Conservation (phyloP, 2,329 filamentous ascomycete genomes). For the Dothideomycetes sp. region DNA sequence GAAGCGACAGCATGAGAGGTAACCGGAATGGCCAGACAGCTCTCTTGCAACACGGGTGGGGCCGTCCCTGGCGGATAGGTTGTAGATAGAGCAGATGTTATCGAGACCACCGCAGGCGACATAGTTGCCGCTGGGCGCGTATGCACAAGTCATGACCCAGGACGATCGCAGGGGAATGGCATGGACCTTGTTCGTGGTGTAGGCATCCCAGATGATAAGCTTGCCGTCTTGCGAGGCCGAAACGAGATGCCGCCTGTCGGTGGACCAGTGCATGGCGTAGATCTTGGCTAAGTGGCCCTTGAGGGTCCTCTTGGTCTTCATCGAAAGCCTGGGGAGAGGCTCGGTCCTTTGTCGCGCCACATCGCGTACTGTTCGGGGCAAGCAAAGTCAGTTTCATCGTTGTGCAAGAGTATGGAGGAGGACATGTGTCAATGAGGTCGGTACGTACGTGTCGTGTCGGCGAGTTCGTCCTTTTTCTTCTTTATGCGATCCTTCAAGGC, state of each 20-base stretch:
- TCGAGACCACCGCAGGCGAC: constrained; percentile 97
- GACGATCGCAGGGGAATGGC: constrained; percentile 94
- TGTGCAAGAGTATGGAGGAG: too few species aligned
- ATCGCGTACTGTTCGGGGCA: constrained; percentile 58
- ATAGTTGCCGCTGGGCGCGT: constrained; percentile 95
- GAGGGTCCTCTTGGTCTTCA: constrained; percentile 94
- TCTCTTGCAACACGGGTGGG: constrained; percentile 92
- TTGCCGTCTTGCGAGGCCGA: constrained; percentile 98
- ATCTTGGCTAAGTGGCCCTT: constrained; percentile 99
- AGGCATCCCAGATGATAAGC: constrained; percentile 99
- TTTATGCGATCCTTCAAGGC: constrained; percentile 97
- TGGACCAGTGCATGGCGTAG: constrained; percentile 99
- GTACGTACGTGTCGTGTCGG: constrained; percentile 96
- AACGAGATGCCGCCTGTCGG: constrained; percentile 90
- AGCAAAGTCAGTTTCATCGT: neutral
- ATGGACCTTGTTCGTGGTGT: constrained; percentile 99
- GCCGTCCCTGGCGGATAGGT: constrained; percentile 92
- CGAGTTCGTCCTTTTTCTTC: constrained; percentile 98
- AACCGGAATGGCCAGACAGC: constrained; percentile 91
- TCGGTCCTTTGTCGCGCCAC: constrained; percentile 90
- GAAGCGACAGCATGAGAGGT: constrained; percentile 96
- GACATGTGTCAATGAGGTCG: too few species aligned
- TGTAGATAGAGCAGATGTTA: constrained; percentile 99
- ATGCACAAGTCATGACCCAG: constrained; percentile 99
- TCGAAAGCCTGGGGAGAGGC: constrained; percentile 80